A percentile compares a stretch with the other conserved stretches of the same genome.
Evolutionary conservation across 169 alveolate genomes (phyloP).

Genomic region (Sarcocystis neurona): DNA sequence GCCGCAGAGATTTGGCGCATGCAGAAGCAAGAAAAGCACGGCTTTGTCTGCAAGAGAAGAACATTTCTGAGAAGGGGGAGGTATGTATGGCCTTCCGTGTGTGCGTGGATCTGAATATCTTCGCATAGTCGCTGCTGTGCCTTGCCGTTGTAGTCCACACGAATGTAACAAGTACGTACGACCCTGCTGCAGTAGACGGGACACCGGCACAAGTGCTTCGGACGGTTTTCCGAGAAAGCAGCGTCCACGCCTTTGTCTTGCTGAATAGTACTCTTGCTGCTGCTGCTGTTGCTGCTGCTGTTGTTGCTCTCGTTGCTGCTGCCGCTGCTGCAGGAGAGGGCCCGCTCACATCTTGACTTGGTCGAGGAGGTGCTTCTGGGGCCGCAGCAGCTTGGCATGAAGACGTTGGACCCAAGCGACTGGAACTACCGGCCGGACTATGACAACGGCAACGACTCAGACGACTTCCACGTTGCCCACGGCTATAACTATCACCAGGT

Average conservation of each 20-base stretch:
- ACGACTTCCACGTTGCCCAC: constrained; percentile 76
- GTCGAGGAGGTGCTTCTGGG: constrained; percentile 34
- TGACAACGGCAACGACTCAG: constrained; percentile 82
- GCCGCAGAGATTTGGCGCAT: too few relatives aligned
- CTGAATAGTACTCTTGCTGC: constrained; percentile 28
- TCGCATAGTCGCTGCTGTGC: too few relatives aligned
- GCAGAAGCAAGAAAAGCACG: too few relatives aligned
- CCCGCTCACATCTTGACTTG: not conserved
- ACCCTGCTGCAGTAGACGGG: too few relatives aligned
- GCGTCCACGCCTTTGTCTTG: not conserved
- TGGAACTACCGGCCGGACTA: constrained; percentile 82
- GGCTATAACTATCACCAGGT: constrained; percentile 74
- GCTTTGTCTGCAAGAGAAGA: too few relatives aligned
- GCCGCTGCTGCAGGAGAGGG: not conserved
- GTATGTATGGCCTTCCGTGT: too few relatives aligned
- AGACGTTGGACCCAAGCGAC: constrained; percentile 86
- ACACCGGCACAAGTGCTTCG: too few relatives aligned
- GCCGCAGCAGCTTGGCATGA: constrained; percentile 81
- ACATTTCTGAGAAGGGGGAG: too few relatives aligned
- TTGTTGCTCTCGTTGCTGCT: not conserved
- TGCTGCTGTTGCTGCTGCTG: constrained; percentile 34
- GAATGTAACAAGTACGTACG: too few relatives aligned
- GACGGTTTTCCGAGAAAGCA: not conserved
- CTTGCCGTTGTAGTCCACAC: too few relatives aligned
- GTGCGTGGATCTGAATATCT: too few relatives aligned